A percentile compares a stretch with the other conserved stretches of the same genome.
phyloP scores from a whole-genome alignment of 768 basidiomycete genomes.

The Tricholoma hemisulphureum region DNA sequence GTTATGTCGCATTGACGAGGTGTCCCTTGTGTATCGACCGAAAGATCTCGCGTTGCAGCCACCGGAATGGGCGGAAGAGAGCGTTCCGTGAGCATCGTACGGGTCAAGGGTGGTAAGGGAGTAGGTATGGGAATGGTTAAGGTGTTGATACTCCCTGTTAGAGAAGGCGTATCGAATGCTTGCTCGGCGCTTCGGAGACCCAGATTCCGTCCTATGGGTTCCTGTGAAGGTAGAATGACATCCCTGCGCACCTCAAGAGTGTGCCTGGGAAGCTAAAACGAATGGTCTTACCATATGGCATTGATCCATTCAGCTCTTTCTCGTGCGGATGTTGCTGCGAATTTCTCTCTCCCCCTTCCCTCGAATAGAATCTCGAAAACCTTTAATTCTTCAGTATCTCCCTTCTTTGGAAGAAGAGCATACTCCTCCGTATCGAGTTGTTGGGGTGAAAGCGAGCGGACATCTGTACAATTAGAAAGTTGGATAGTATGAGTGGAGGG shows the following conservation, averaged over 20 bases:
- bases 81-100: conserved; percentile 26
- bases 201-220: background rate
- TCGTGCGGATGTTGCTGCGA: conserved; percentile 58
- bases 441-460: conserved; percentile 51
- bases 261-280: background rate
- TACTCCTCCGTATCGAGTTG: conserved; percentile 46
- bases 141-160: background rate
- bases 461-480: conserved; percentile 56
- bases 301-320: conserved; percentile 75
- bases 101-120: background rate
- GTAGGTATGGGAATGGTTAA: background rate
- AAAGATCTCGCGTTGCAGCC: conserved; percentile 2
- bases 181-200: background rate
- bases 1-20: background rate
- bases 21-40: background rate
- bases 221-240: conserved; percentile 44
- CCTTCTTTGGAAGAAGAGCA: conserved; percentile 36
- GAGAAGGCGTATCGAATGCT: background rate
- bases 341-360: conserved; percentile 50
- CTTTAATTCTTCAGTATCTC: conserved; percentile 42
- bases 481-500: conserved; percentile 41
- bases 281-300: conserved; percentile 59
- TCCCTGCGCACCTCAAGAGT: conserved; percentile 44
- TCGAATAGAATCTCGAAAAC: conserved; percentile 68
- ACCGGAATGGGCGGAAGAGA: conserved; percentile 32